These are phyloP conservation scores for Umbelopsis sp. DNA, from an alignment of 371 early-diverging fungal species.

Conservation along the genomic window DNA sequence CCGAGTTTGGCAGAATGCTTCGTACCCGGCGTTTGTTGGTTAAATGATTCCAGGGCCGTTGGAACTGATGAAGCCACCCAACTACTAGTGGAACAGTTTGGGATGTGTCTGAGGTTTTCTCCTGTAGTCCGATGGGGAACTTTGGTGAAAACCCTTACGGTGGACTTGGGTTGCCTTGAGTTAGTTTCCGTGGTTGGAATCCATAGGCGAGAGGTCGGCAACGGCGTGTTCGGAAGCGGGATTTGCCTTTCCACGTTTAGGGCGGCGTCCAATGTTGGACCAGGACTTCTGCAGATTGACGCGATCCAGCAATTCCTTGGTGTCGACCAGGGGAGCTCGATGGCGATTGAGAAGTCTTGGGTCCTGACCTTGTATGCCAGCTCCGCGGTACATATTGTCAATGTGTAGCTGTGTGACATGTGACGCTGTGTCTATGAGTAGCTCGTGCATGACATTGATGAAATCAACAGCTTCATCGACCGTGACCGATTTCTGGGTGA, in stretches of 20 bases:
- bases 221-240: too few species aligned
- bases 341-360: not conserved
- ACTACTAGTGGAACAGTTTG: conserved; percentile 24
- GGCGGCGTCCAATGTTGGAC: not conserved
- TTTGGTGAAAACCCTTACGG: too few species aligned
- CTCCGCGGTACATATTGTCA: conserved; percentile 15
- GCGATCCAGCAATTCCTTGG: not conserved
- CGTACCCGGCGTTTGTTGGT: conserved; percentile 28
- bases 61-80: conserved; percentile 28
- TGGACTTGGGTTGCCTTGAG: too few species aligned
- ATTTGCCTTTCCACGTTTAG: too few species aligned
- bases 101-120: too few species aligned
- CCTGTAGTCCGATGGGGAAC: too few species aligned
- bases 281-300: not conserved
- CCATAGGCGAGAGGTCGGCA: too few species aligned
- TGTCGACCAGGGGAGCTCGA: not conserved
- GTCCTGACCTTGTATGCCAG: not conserved
- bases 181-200: too few species aligned
- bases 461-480: conserved; percentile 14
- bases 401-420: conserved; percentile 13
- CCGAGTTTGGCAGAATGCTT: not conserved
- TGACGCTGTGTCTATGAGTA: conserved; percentile 18
- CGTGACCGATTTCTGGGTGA: not conserved
- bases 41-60: conserved; percentile 27
- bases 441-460: conserved; percentile 19